A percentile compares a stretch with the other conserved stretches of the same genome.
These are phyloP conservation scores for Lachnum nothofagi DNA, from an alignment of 2,329 filamentous ascomycete species.

Conservation along the genomic window DNA sequence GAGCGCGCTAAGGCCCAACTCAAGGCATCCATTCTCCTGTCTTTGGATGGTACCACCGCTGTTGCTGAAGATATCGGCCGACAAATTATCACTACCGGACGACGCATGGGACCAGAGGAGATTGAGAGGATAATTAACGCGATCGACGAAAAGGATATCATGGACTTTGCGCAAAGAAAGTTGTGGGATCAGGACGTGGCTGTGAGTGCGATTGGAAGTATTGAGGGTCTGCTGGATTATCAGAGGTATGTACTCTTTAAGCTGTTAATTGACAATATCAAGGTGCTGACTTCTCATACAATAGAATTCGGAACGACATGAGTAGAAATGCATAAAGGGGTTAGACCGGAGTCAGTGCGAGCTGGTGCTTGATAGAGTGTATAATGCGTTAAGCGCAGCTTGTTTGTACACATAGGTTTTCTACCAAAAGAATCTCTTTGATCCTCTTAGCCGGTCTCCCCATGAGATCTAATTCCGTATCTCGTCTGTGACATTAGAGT, in stretches of 20 bases:
- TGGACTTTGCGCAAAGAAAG: constrained; percentile 91
- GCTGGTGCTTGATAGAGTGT: constrained; percentile 28
- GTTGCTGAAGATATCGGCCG: constrained; percentile 97
- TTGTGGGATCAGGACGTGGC: constrained; percentile 97
- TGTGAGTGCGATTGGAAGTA: constrained; percentile 84
- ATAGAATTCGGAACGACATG: constrained; percentile 70
- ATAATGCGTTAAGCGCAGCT: constrained; percentile 30
- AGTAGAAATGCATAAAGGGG: constrained; percentile 58
- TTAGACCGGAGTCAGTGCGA: constrained; percentile 15
- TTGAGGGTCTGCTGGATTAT: constrained; percentile 58
- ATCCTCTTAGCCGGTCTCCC: not conserved
- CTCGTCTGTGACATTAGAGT: not conserved
- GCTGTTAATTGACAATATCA: not conserved
- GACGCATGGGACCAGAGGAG: constrained; percentile 84
- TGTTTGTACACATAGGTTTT: constrained; percentile 33
- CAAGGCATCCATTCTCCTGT: constrained; percentile 95
- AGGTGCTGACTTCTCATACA: not conserved
- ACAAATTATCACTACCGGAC: constrained; percentile 95
- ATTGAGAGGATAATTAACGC: constrained; percentile 85
- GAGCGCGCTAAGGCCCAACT: constrained; percentile 99
- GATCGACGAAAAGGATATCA: constrained; percentile 93
- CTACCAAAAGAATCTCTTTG: constrained; percentile 15
- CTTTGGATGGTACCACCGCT: constrained; percentile 93
- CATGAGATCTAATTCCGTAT: not conserved
- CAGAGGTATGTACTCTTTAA: constrained; percentile 6